A percentile compares a stretch with the other conserved stretches of the same genome.
These are phyloP conservation scores for Aspergillus novoparasiticus DNA, from an alignment of 2,329 filamentous ascomycete species.

Conservation along the genomic window DNA sequence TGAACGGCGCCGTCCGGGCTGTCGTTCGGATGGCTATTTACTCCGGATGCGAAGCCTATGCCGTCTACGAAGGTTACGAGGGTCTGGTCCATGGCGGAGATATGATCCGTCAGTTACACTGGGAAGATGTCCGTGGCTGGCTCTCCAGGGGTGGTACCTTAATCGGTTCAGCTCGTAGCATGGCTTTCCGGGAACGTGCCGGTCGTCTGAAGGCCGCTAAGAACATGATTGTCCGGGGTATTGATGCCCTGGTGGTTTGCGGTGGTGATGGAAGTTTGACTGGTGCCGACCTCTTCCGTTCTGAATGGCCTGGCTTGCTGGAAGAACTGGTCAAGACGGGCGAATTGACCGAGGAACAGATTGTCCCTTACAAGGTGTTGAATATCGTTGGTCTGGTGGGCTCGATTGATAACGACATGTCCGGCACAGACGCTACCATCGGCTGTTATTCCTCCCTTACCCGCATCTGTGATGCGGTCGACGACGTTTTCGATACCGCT, in stretches of 20 bases:
- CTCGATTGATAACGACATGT: constrained; percentile 97
- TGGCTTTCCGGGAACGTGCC: constrained; percentile 83
- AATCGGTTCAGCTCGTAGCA: constrained; percentile 91
- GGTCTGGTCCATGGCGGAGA: constrained; percentile 86
- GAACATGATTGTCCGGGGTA: constrained; percentile 89
- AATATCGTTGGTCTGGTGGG: constrained; percentile 96
- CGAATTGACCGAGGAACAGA: constrained; percentile 69
- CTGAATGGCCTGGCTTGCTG: constrained; percentile 85
- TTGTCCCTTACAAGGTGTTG: constrained; percentile 76
- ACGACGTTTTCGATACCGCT: constrained; percentile 88
- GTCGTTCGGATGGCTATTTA: constrained; percentile 89
- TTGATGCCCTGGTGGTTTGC: constrained; percentile 94
- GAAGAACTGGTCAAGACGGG: constrained; percentile 77
- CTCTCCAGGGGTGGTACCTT: constrained; percentile 93
- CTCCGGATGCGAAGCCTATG: constrained; percentile 75
- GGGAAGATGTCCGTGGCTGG: constrained; percentile 93
- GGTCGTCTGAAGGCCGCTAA: constrained; percentile 84
- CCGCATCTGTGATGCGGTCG: constrained; percentile 91
- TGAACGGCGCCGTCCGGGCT: constrained; percentile 87
- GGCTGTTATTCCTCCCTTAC: constrained; percentile 91
- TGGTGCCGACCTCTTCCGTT: constrained; percentile 86
- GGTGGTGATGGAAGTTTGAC: constrained; percentile 95
- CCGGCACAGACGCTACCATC: constrained; percentile 93
- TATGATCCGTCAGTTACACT: constrained; percentile 82
- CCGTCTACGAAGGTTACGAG: constrained; percentile 91